phyloP scores from a whole-genome alignment of 495 filamentous ascomycete genomes.

The Podospora pseudoanserina region DNA sequence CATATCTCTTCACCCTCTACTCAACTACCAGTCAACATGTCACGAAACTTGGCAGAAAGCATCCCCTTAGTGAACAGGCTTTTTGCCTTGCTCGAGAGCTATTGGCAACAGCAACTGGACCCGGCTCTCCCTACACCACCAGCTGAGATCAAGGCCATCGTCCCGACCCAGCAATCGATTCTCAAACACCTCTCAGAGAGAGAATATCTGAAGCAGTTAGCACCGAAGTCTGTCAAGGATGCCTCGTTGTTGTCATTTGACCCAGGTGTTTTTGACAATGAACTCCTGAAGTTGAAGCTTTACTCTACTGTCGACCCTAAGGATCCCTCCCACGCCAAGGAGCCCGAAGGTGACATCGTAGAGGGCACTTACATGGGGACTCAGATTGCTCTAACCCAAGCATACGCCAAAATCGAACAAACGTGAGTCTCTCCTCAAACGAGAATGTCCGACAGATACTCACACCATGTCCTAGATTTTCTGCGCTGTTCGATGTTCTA shows the following conservation, averaged over 20 bases:
- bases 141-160: conserved; percentile 10
- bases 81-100: conserved; percentile 14
- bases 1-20: not conserved
- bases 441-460: not conserved
- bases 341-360: conserved; percentile 28
- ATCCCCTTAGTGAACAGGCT: conserved; percentile 12
- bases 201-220: conserved; percentile 26
- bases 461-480: conserved; percentile 24
- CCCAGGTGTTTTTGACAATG: conserved; percentile 33
- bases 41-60: not conserved
- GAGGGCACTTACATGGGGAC: conserved; percentile 38
- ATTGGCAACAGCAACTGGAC: conserved; percentile 20
- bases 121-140: conserved; percentile 22
- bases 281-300: conserved; percentile 30
- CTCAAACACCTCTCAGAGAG: conserved; percentile 29
- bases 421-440: conserved; percentile 27
- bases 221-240: conserved; percentile 23
- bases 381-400: conserved; percentile 39
- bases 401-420: conserved; percentile 39
- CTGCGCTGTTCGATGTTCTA: conserved; percentile 37
- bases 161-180: conserved; percentile 24
- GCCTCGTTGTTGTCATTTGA: conserved; percentile 32
- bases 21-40: conserved; percentile 10
- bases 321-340: conserved; percentile 17
- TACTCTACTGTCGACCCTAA: conserved; percentile 27